Evolutionary conservation across 257 asterid species (phyloP).

Genomic region (Gentiana dahurica): DNA sequence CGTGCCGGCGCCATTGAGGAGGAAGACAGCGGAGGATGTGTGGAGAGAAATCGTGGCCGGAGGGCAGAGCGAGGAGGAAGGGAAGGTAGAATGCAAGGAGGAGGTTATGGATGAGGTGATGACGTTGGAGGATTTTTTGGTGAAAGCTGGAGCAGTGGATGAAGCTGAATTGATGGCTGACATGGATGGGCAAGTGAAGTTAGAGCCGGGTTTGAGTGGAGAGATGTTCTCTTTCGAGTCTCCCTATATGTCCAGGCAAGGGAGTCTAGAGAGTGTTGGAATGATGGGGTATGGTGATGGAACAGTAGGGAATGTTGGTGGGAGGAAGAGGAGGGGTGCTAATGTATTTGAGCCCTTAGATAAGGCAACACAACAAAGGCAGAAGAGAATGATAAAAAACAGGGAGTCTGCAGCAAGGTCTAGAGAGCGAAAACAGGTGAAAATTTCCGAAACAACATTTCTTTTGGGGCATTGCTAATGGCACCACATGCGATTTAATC

Average conservation of each 20-base stretch:
- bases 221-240: slow-evolving; percentile 24
- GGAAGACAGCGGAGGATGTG: slow-evolving; percentile 84
- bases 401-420: slow-evolving; percentile 99
- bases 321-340: slow-evolving; percentile 40
- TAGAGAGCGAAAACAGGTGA: slow-evolving; percentile 96
- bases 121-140: slow-evolving; percentile 88
- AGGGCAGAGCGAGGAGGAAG: slow-evolving; percentile 45
- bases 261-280: slow-evolving; percentile 17
- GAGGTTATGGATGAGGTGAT: slow-evolving; percentile 56
- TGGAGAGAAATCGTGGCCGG: slow-evolving; percentile 95
- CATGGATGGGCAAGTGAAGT: slow-evolving; percentile 19
- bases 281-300: slow-evolving; percentile 16
- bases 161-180: slow-evolving; percentile 15
- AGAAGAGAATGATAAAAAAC: slow-evolving; percentile 92
- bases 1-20: slow-evolving; percentile 33
- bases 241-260: slow-evolving; percentile 17
- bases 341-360: slow-evolving; percentile 67
- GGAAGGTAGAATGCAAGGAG: slow-evolving; percentile 23
- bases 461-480: not conserved
- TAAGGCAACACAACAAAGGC: slow-evolving; percentile 44
- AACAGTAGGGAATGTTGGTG: slow-evolving; percentile 22
- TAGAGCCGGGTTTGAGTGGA: slow-evolving; percentile 25
- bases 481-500: too few species aligned
- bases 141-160: slow-evolving; percentile 62
- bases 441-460: not conserved